A percentile compares a stretch with the other conserved stretches of the same genome.
Evolutionary conservation across 495 filamentous ascomycete species (phyloP).

Genomic region (Daldinia vernicosa): DNA sequence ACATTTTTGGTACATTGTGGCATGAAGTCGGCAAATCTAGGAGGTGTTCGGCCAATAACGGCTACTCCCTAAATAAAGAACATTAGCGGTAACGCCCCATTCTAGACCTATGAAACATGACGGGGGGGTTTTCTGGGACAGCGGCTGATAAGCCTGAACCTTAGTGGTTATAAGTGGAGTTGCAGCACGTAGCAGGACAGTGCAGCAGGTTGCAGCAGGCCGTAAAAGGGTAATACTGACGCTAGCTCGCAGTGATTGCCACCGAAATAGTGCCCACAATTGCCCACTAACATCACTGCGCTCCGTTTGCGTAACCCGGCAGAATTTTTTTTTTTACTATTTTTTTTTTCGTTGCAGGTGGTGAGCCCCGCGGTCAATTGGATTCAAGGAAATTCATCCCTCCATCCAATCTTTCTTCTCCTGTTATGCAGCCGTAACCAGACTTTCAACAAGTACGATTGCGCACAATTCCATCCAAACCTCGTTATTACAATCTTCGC

Average conservation of each 20-base stretch:
- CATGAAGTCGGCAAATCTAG: constrained; percentile 38
- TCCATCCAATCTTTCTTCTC: constrained; percentile 40
- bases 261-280: constrained; percentile 23
- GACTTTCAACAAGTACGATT: constrained; percentile 26
- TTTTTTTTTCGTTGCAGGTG: constrained; percentile 18
- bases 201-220: constrained; percentile 14
- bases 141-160: constrained; percentile 34
- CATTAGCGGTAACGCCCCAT: constrained; percentile 21
- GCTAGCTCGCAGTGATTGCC: constrained; percentile 28
- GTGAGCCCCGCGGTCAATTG: constrained; percentile 39
- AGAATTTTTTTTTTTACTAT: constrained; percentile 37
- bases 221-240: constrained; percentile 4
- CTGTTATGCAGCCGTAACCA: constrained; percentile 31
- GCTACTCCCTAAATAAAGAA: constrained; percentile 13
- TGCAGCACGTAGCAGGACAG: background rate
- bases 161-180: constrained; percentile 26
- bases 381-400: constrained; percentile 23
- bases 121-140: constrained; percentile 29
- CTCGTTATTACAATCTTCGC: constrained; percentile 30
- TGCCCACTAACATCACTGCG: constrained; percentile 19
- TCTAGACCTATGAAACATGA: constrained; percentile 30
- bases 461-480: constrained; percentile 37
- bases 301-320: constrained; percentile 37
- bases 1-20: background rate
- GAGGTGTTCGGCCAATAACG: constrained; percentile 27